Percentiles rank a stretch among this genome's conserved stretches.
These are phyloP conservation scores for Boletus sensibilis DNA, from an alignment of 768 basidiomycete species.

Conservation along the genomic window DNA sequence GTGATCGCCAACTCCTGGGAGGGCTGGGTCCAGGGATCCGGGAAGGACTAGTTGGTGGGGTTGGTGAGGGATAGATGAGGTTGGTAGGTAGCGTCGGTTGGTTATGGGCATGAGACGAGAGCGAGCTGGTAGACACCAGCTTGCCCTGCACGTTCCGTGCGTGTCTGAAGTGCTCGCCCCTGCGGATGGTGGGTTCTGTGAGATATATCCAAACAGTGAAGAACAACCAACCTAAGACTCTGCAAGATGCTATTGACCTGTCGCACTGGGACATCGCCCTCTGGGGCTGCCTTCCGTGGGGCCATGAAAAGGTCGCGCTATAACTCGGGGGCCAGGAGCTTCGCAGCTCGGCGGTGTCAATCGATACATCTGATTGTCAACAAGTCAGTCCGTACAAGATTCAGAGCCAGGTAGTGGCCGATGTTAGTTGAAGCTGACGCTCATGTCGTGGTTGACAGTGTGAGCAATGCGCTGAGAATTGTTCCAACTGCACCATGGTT, in stretches of 20 bases:
- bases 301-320: slow-evolving; percentile 7
- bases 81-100: slow-evolving; percentile 46
- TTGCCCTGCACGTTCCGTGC: slow-evolving; percentile 49
- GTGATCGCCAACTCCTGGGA: slow-evolving; percentile 58
- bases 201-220: not conserved
- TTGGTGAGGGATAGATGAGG: slow-evolving; percentile 35
- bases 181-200: slow-evolving; percentile 23
- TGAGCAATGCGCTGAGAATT: not conserved
- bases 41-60: slow-evolving; percentile 8
- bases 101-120: slow-evolving; percentile 33
- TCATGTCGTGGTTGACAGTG: not conserved
- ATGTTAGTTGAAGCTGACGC: not conserved
- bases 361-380: slow-evolving; percentile 2
- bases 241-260: slow-evolving; percentile 32
- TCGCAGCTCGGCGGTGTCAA: not conserved
- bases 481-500: not conserved
- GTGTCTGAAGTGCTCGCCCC: slow-evolving; percentile 73
- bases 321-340: not conserved
- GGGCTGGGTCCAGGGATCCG: slow-evolving; percentile 47
- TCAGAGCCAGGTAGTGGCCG: not conserved
- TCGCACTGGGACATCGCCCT: slow-evolving; percentile 14
- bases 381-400: not conserved
- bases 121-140: slow-evolving; percentile 15
- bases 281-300: slow-evolving; percentile 5
- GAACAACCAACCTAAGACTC: slow-evolving; percentile 25